Conservation (phyloP, 2,329 filamentous ascomycete genomes). For the Microascus cirrosus region DNA sequence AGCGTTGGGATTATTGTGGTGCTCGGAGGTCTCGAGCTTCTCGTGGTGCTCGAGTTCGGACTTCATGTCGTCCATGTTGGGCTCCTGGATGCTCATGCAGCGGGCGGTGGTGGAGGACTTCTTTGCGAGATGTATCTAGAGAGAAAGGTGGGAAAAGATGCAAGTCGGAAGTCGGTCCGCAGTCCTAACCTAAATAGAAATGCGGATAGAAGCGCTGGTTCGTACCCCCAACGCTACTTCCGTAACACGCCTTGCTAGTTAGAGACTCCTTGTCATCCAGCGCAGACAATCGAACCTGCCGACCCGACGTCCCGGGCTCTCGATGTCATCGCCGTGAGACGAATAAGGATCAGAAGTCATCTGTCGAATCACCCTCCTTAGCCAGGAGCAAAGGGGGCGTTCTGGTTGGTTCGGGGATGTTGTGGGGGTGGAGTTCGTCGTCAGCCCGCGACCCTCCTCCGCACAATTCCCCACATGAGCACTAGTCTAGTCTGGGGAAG, state of each 20-base stretch:
- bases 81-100: not conserved
- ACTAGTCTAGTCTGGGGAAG: not conserved
- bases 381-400: not conserved
- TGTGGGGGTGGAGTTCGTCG: not conserved
- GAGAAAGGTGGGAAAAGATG: no score
- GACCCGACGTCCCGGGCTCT: no score
- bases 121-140: no score
- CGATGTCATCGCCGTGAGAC: not conserved
- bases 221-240: no score
- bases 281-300: no score
- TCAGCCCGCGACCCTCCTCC: not conserved
- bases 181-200: no score
- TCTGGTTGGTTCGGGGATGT: not conserved
- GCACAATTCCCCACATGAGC: not conserved
- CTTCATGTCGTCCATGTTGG: not conserved
- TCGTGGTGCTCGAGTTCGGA: not conserved
- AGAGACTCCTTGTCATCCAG: no score
- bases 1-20: not conserved
- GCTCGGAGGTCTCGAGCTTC: not conserved
- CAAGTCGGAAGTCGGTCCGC: no score
- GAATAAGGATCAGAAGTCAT: not conserved
- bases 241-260: no score
- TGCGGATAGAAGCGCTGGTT: no score
- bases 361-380: not conserved
- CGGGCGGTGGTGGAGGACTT: not conserved